Percentiles rank a stretch among this genome's conserved stretches.
phyloP scores from a whole-genome alignment of 1,284 basidiomycete genomes.

The Phellopilus nigrolimitatus region DNA sequence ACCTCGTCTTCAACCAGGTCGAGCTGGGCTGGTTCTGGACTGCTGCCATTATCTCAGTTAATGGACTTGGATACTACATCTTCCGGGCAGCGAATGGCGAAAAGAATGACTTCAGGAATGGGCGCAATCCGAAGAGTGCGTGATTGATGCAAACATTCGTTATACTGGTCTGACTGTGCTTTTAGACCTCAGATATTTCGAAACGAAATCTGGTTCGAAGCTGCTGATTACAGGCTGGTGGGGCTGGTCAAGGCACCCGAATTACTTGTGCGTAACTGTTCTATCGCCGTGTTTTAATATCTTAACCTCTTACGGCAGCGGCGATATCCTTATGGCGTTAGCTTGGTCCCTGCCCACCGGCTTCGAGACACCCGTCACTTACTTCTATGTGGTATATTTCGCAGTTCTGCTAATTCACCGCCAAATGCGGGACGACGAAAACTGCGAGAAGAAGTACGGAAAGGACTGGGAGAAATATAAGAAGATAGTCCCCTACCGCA shows the following conservation, averaged over 20 bases:
- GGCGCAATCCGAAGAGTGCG: slow-evolving; percentile 87
- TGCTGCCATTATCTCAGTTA: slow-evolving; percentile 59
- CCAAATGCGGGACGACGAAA: slow-evolving; percentile 89
- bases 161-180: slow-evolving; percentile 1
- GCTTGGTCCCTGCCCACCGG: slow-evolving; percentile 95
- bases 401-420: slow-evolving; percentile 87
- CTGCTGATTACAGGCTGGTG: slow-evolving; percentile 97
- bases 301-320: slow-evolving; percentile 37
- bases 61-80: slow-evolving; percentile 84
- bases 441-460: slow-evolving; percentile 82
- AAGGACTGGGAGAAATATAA: slow-evolving; percentile 55
- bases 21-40: slow-evolving; percentile 71
- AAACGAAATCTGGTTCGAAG: slow-evolving; percentile 84
- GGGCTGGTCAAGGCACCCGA: slow-evolving; percentile 92
- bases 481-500: slow-evolving; percentile 43
- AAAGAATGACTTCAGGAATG: slow-evolving; percentile 95
- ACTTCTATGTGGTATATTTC: slow-evolving; percentile 94
- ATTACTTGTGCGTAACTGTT: slow-evolving; percentile 65
- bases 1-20: slow-evolving; percentile 83
- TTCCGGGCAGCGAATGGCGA: slow-evolving; percentile 89
- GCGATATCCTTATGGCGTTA: slow-evolving; percentile 86
- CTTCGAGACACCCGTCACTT: slow-evolving; percentile 89
- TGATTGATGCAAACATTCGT: slow-evolving; percentile 1
- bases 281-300: background rate
- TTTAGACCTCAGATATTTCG: slow-evolving; percentile 75